These are phyloP conservation scores for Melanogaster broomeanus DNA, from an alignment of 768 basidiomycete species.

Conservation along the genomic window DNA sequence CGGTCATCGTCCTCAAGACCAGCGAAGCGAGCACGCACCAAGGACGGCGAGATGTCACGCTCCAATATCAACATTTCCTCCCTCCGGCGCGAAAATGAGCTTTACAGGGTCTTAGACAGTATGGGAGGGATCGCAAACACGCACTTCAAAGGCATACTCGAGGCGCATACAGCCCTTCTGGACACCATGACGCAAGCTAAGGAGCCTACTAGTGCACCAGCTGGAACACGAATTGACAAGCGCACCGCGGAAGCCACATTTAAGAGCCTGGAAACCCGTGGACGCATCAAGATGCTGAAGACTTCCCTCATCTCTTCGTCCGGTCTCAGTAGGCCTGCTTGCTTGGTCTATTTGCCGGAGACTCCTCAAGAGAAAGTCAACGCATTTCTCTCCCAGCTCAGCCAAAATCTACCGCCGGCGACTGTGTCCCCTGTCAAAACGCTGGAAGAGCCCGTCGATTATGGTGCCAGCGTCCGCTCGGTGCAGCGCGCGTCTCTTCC, in stretches of 20 bases:
- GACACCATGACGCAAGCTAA: constrained; percentile 56
- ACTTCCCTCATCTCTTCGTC: constrained; percentile 62
- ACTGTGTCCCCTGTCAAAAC: constrained; percentile 43
- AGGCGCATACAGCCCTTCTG: constrained; percentile 65
- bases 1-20: constrained; percentile 9
- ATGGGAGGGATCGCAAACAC: constrained; percentile 69
- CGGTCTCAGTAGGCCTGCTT: constrained; percentile 58
- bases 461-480: constrained; percentile 45
- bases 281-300: constrained; percentile 69
- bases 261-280: constrained; percentile 60
- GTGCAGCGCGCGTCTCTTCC: constrained; percentile 35
- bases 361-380: constrained; percentile 54
- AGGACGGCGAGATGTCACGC: constrained; percentile 15
- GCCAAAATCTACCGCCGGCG: constrained; percentile 36
- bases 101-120: constrained; percentile 63
- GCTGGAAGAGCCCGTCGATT: constrained; percentile 56
- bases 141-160: constrained; percentile 68
- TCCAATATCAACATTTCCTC: constrained; percentile 71
- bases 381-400: constrained; percentile 57
- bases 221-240: constrained; percentile 71
- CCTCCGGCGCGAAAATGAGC: constrained; percentile 79
- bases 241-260: constrained; percentile 65
- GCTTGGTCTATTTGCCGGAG: constrained; percentile 66
- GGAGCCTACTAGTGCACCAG: constrained; percentile 70
- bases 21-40: constrained; percentile 23